A percentile compares a stretch with the other conserved stretches of the same genome.
These are phyloP conservation scores for Hypomontagnella monticulosa DNA, from an alignment of 495 filamentous ascomycete species.

Conservation along the genomic window DNA sequence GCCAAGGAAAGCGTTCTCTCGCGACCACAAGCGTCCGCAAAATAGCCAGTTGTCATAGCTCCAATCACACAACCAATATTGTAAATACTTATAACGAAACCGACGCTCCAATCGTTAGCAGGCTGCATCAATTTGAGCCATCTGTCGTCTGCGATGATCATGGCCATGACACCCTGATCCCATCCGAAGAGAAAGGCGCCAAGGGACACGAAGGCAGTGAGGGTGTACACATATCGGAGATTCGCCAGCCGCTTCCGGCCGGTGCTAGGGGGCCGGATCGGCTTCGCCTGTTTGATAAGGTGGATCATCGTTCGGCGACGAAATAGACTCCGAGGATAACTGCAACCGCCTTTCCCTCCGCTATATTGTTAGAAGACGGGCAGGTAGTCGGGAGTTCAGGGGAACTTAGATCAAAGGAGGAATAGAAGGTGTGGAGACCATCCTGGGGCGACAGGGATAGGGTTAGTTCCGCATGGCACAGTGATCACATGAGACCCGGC, in stretches of 20 bases:
- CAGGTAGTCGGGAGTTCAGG: slow-evolving; percentile 2
- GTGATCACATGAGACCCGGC: slow-evolving; percentile 14
- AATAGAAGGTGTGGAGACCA: slow-evolving; percentile 10
- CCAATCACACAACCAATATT: slow-evolving; percentile 54
- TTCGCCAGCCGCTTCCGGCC: slow-evolving; percentile 18
- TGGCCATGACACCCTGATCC: slow-evolving; percentile 65
- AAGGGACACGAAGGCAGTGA: slow-evolving; percentile 41
- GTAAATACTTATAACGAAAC: slow-evolving; percentile 42
- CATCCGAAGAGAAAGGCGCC: slow-evolving; percentile 64
- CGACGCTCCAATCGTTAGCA: slow-evolving; percentile 41
- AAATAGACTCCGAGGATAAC: not conserved
- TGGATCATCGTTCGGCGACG: slow-evolving; percentile 11
- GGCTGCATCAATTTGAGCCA: slow-evolving; percentile 51
- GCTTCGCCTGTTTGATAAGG: slow-evolving; percentile 37
- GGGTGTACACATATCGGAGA: slow-evolving; percentile 39
- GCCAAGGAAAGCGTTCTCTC: slow-evolving; percentile 51
- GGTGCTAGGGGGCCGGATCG: slow-evolving; percentile 28
- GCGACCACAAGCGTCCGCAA: slow-evolving; percentile 53
- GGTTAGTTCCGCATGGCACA: slow-evolving; percentile 25
- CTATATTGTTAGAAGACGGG: not conserved
- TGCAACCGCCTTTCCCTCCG: not conserved
- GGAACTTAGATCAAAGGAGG: slow-evolving; percentile 4
- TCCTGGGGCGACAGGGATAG: not conserved
- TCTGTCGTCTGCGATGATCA: slow-evolving; percentile 61
- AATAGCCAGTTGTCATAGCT: slow-evolving; percentile 50